Conservation (phyloP, 1,139 yeast species). For the Sugiyamaella japonica region DNA sequence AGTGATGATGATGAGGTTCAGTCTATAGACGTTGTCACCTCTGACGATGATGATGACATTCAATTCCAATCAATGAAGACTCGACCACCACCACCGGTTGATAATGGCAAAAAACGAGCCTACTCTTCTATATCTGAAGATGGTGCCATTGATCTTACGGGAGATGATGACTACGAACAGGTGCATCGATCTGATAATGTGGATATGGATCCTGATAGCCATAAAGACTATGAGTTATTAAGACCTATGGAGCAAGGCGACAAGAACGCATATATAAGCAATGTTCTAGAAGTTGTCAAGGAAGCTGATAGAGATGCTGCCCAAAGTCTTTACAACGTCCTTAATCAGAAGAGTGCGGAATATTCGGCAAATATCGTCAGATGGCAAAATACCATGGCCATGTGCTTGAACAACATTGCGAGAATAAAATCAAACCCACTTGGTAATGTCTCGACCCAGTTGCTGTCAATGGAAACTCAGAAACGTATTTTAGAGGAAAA, state of each 20-base stretch:
- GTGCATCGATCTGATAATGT: neutral
- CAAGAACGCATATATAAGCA: neutral
- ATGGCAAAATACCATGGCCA: neutral
- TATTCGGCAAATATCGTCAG: neutral
- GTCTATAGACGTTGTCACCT: neutral
- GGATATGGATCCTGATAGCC: neutral
- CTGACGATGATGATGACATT: conserved; percentile 18
- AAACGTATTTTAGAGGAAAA: neutral
- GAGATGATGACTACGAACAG: conserved; percentile 10
- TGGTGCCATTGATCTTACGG: conserved; percentile 17
- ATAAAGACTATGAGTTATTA: neutral
- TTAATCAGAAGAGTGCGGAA: neutral
- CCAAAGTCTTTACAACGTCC: neutral
- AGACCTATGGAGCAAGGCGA: neutral
- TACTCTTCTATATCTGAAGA: neutral
- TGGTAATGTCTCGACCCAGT: neutral
- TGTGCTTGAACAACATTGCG: neutral
- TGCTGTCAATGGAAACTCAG: neutral
- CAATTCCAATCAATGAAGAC: conserved; percentile 13
- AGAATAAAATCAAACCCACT: neutral
- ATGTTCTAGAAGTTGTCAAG: neutral
- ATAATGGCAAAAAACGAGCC: conserved; percentile 8
- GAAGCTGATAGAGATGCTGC: neutral
- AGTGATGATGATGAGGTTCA: conserved; percentile 39
- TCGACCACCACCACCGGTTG: neutral